Conservation (phyloP, 192 early-diverging fungal species). For the Gonapodya prolifera region DNA sequence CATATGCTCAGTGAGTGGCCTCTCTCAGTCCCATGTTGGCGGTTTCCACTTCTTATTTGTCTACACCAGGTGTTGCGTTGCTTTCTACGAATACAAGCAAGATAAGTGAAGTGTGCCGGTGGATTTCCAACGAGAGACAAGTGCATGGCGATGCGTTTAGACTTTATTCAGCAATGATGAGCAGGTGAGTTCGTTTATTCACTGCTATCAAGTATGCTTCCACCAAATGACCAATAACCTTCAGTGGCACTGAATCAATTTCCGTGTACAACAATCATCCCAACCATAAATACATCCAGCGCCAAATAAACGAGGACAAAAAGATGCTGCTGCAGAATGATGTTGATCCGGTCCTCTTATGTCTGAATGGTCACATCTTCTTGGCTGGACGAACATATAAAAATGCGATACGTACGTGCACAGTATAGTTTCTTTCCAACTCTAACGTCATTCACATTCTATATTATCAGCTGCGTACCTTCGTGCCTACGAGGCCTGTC, state of each 20-base stretch:
- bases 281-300: conserved; percentile 39
- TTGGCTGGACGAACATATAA: conserved; percentile 34
- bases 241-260: conserved; percentile 26
- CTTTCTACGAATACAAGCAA: conserved; percentile 10
- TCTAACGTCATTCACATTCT: conserved; percentile 2
- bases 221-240: conserved; percentile 21
- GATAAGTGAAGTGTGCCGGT: conserved; percentile 22
- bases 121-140: conserved; percentile 22
- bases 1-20: conserved; percentile 44
- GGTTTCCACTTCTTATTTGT: not conserved
- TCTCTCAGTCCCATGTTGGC: not conserved
- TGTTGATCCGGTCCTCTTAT: conserved; percentile 27
- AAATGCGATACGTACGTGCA: conserved; percentile 38
- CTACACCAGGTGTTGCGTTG: conserved; percentile 23
- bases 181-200: conserved; percentile 9
- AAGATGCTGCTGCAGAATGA: conserved; percentile 11
- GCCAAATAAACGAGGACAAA: conserved; percentile 35
- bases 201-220: not conserved
- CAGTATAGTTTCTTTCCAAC: not conserved
- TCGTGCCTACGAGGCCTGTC: conserved; percentile 38
- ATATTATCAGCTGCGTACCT: too few relatives aligned
- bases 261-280: conserved; percentile 28
- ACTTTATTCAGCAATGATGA: conserved; percentile 15
- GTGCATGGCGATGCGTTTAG: conserved; percentile 15
- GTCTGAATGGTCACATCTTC: conserved; percentile 50